A percentile compares a stretch with the other conserved stretches of the same genome.
Conservation (phyloP, 345 rosid species). For the Lumnitzera racemosa region DNA sequence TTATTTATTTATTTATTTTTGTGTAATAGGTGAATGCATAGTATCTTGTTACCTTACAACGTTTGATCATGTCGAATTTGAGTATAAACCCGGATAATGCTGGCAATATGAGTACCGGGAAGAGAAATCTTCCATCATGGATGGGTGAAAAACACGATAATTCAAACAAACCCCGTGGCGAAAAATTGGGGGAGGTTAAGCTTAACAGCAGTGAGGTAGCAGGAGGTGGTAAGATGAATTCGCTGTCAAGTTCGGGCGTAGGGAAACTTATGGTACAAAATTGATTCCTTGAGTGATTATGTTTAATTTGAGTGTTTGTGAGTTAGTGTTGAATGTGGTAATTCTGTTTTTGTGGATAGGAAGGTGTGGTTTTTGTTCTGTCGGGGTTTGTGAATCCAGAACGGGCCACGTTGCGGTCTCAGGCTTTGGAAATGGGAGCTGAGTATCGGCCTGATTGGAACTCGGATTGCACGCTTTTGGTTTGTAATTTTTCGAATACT, state of each 20-base stretch:
- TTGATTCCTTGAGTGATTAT: background rate
- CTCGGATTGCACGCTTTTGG: conserved; percentile 67
- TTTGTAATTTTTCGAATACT: conserved; percentile 81
- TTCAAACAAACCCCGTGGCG: conserved; percentile 9
- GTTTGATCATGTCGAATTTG: conserved; percentile 29
- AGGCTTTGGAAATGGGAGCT: conserved; percentile 88
- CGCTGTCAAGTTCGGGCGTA: conserved; percentile 22
- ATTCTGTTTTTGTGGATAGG: conserved; percentile 37
- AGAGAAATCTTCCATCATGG: conserved; percentile 81
- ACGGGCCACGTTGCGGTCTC: conserved; percentile 66
- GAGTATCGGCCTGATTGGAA: conserved; percentile 73
- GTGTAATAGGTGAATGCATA: too few relatives aligned
- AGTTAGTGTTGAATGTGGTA: conserved; percentile 10
- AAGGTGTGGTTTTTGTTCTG: conserved; percentile 73
- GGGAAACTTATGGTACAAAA: conserved; percentile 55
- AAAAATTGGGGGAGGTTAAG: conserved; percentile 5
- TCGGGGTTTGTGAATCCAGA: conserved; percentile 92
- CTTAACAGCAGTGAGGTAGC: background rate
- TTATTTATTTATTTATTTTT: too few relatives aligned
- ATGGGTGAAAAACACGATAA: conserved; percentile 42
- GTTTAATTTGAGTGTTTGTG: conserved; percentile 1
- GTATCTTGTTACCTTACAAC: background rate
- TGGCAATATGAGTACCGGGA: conserved; percentile 22
- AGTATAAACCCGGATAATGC: conserved; percentile 16
- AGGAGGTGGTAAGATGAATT: conserved; percentile 8